These are phyloP conservation scores for Lipomyces orientalis DNA, from an alignment of 805 yeast species.

Conservation along the genomic window DNA sequence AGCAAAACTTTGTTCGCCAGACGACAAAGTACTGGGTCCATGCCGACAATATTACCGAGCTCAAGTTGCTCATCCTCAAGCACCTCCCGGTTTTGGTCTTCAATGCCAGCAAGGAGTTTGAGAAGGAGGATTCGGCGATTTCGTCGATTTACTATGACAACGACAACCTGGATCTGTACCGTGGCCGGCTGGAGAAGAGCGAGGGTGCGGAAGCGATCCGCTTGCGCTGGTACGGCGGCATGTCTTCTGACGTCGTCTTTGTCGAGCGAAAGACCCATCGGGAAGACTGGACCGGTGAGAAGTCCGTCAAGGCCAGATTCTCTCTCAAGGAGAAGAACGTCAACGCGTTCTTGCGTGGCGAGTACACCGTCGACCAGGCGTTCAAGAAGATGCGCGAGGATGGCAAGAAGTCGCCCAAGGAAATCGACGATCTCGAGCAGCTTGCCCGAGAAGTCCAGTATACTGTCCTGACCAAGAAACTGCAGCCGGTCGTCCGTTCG, in stretches of 20 bases:
- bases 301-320: constrained; percentile 97
- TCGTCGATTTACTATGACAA: constrained; percentile 97
- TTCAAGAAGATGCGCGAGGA: constrained; percentile 93
- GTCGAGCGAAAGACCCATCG: constrained; percentile 98
- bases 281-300: constrained; percentile 99
- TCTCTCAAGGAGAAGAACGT: constrained; percentile 89
- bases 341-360: constrained; percentile 81
- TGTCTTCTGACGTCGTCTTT: constrained; percentile 88
- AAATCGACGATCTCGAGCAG: constrained; percentile 89
- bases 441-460: constrained; percentile 94
- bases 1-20: constrained; percentile 97
- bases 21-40: constrained; percentile 99
- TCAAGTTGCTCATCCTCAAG: constrained; percentile 87
- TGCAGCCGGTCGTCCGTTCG: constrained; percentile 93
- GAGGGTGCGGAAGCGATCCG: constrained; percentile 99
- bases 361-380: constrained; percentile 83
- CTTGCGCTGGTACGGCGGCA: constrained; percentile 98
- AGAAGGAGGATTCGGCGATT: constrained; percentile 91
- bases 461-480: constrained; percentile 77
- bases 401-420: constrained; percentile 84
- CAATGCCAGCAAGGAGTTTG: constrained; percentile 95
- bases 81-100: constrained; percentile 97
- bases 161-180: constrained; percentile 83
- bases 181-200: constrained; percentile 91
- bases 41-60: constrained; percentile 96